Evolutionary conservation across 2,329 filamentous ascomycete genomes (phyloP).

Genomic region (Orbilia blumenaviensis): DNA sequence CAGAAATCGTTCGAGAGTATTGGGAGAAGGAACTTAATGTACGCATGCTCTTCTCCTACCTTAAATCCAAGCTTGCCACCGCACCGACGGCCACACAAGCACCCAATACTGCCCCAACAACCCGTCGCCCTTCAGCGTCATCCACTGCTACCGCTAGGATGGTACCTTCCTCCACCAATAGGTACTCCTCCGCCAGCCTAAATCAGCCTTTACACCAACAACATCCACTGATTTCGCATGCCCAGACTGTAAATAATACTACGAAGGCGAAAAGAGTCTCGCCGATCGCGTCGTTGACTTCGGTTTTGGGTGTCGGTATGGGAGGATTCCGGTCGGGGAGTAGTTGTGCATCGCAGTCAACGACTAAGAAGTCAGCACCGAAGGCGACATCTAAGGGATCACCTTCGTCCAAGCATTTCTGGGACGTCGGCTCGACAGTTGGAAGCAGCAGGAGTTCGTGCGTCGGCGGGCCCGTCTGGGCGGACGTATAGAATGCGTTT

Average conservation of each 20-base stretch:
- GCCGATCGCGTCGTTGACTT: slow-evolving; percentile 53
- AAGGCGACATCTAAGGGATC: slow-evolving; percentile 59
- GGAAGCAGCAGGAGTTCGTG: slow-evolving; percentile 56
- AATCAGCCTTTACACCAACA: slow-evolving; percentile 66
- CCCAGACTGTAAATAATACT: slow-evolving; percentile 58
- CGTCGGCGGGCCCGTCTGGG: slow-evolving; percentile 56
- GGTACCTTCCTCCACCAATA: slow-evolving; percentile 81
- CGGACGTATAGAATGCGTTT: slow-evolving; percentile 53
- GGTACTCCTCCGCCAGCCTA: slow-evolving; percentile 53
- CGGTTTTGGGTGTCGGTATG: slow-evolving; percentile 50
- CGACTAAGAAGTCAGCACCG: slow-evolving; percentile 77
- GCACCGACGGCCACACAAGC: slow-evolving; percentile 62
- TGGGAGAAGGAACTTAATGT: slow-evolving; percentile 95
- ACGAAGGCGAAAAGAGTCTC: slow-evolving; percentile 64
- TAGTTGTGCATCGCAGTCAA: slow-evolving; percentile 83
- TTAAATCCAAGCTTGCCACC: slow-evolving; percentile 68
- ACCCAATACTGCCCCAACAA: slow-evolving; percentile 61
- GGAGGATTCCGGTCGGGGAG: slow-evolving; percentile 63
- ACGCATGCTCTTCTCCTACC: slow-evolving; percentile 88
- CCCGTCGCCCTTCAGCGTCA: slow-evolving; percentile 63
- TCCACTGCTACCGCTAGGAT: slow-evolving; percentile 66
- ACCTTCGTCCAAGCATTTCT: slow-evolving; percentile 54
- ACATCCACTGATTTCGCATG: slow-evolving; percentile 59
- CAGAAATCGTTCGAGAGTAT: slow-evolving; percentile 71
- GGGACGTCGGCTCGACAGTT: slow-evolving; percentile 57